Evolutionary conservation across 2,329 filamentous ascomycete genomes (phyloP).

Genomic region (Ilyonectria mors-panacis): DNA sequence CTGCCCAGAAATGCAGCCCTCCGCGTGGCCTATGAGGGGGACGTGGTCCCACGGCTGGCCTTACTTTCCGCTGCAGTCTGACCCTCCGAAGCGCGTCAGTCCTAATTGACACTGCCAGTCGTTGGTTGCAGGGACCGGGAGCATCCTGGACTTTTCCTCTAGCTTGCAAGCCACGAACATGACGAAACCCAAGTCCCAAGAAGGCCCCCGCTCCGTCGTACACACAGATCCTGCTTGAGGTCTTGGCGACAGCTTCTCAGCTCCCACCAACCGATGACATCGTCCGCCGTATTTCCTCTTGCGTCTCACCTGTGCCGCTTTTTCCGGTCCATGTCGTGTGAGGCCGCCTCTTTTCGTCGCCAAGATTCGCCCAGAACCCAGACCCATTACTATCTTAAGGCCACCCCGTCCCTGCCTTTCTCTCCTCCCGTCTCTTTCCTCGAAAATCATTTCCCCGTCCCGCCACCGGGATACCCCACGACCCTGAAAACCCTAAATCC

Average conservation of each 20-base stretch:
- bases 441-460: conserved; percentile 4
- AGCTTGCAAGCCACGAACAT: conserved; percentile 16
- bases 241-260: conserved; percentile 28
- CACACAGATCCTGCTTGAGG: conserved; percentile 23
- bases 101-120: background rate
- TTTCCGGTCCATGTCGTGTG: conserved; percentile 21
- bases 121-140: conserved; percentile 15
- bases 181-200: conserved; percentile 23
- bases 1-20: background rate
- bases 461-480: conserved; percentile 13
- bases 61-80: conserved; percentile 14
- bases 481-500: conserved; percentile 1
- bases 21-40: conserved; percentile 10
- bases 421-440: background rate
- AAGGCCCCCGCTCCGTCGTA: conserved; percentile 24
- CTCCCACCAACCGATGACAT: conserved; percentile 30
- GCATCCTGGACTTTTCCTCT: conserved; percentile 1
- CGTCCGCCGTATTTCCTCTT: conserved; percentile 17
- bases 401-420: background rate
- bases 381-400: conserved; percentile 8
- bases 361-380: conserved; percentile 5
- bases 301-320: conserved; percentile 28
- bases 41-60: conserved; percentile 19
- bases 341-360: conserved; percentile 7
- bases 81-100: background rate